phyloP scores from a whole-genome alignment of 805 yeast species.

The Pichia eremophila region DNA sequence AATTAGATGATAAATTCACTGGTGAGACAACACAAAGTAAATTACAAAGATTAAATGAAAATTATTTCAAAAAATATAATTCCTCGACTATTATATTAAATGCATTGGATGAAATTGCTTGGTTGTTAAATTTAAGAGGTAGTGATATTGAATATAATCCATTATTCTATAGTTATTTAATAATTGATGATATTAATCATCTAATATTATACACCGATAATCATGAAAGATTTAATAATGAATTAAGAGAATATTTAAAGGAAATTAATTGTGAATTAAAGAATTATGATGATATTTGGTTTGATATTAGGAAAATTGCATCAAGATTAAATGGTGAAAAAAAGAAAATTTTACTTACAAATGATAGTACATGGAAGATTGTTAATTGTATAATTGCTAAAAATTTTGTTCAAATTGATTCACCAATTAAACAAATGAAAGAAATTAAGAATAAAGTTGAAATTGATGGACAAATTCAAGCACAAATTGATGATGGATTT shows the following conservation, averaged over 20 bases:
- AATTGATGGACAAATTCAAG: slow-evolving; percentile 39
- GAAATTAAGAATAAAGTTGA: slow-evolving; percentile 42
- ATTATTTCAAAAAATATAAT: slow-evolving; percentile 26
- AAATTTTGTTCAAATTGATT: slow-evolving; percentile 33
- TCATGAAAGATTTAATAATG: slow-evolving; percentile 28
- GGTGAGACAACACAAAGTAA: slow-evolving; percentile 62
- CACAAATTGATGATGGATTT: slow-evolving; percentile 51
- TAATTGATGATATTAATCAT: slow-evolving; percentile 32
- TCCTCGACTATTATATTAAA: slow-evolving; percentile 28
- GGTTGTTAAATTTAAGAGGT: slow-evolving; percentile 76
- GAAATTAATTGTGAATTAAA: slow-evolving; percentile 34
- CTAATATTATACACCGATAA: slow-evolving; percentile 35
- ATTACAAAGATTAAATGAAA: slow-evolving; percentile 34
- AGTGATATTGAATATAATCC: slow-evolving; percentile 47
- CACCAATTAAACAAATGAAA: slow-evolving; percentile 51
- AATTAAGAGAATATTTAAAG: slow-evolving; percentile 31
- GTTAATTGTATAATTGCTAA: slow-evolving; percentile 37
- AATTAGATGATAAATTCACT: slow-evolving; percentile 43
- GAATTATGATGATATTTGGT: slow-evolving; percentile 39
- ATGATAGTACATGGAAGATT: slow-evolving; percentile 60
- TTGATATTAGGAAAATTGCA: slow-evolving; percentile 31
- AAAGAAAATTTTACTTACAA: slow-evolving; percentile 40
- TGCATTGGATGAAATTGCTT: slow-evolving; percentile 78
- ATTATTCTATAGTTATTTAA: slow-evolving; percentile 40
- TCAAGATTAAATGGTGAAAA: slow-evolving; percentile 12